Evolutionary conservation across 441 rosid genomes (phyloP).

Genomic region (Populus hybrid): DNA sequence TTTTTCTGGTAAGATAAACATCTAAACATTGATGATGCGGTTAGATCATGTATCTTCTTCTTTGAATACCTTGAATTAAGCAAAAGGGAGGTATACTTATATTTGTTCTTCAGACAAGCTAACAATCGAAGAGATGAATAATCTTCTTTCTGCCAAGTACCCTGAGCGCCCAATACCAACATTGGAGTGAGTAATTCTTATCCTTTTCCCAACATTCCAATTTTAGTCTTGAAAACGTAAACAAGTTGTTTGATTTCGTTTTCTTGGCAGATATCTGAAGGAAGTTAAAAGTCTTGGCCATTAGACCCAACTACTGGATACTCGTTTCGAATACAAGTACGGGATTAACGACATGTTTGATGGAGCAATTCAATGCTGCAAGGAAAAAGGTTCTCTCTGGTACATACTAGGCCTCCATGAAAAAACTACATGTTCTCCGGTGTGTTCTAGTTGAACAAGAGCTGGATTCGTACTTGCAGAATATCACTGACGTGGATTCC

Average conservation of each 20-base stretch:
- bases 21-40: constrained; percentile 18
- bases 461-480: no score
- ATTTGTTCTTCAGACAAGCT: constrained; percentile 20
- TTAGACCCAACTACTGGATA: neutral
- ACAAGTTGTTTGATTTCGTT: no score
- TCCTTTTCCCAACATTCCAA: neutral
- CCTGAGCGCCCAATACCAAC: neutral
- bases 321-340: neutral
- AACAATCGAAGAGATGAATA: neutral
- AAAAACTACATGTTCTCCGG: no score
- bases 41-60: constrained; percentile 31
- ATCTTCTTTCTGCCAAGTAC: neutral
- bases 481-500: no score
- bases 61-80: constrained; percentile 18
- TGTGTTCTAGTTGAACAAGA: no score
- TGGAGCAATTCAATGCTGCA: neutral
- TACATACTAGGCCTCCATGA: neutral
- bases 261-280: neutral
- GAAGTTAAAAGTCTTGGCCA: neutral
- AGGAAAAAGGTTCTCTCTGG: neutral
- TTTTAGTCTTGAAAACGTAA: neutral
- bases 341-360: neutral
- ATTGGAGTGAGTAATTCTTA: neutral
- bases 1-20: no score
- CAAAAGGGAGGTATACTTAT: constrained; percentile 34